Base-by-base conservation (phyloP, 345 rosid genomes). In the Boechera retrofracta region DNA sequence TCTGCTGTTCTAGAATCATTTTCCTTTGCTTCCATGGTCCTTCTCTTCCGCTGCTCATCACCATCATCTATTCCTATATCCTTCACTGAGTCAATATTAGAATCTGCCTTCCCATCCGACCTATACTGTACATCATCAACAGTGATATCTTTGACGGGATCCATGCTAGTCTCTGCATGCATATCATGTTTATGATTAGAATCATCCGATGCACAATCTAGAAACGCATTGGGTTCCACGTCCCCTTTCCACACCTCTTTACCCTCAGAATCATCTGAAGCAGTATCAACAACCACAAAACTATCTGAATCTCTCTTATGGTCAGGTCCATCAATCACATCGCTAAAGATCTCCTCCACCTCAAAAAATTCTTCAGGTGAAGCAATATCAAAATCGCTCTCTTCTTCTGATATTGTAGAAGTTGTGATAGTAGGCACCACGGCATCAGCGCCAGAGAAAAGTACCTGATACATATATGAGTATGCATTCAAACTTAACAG, bases 331-430 rank as follows among this genome's bases (percentile, higher is more conserved):
- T 92, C 97, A 10, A 84, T 79, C 28, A 80, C 85, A 80, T 80
- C 91, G 85, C 89, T 87, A 80, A 95, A 95, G 45, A 95, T 89
- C 85, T 95, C 97, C 84, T 95, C 97, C 57, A 89, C 99, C 89
- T 95, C 99, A 79, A 85, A 95, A 84, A 92, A 92, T 58, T 95
- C 99, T 75, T 95, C 99, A 16, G 98, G 97, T 54, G 99, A 87
- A 82, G 88, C 81, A 76, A 77, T 72, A 55, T 86, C 99, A 1
- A 73, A 48, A 57, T 92, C 98, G 52, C 72, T 85, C 49, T 79
- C 88, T 75, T 91, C 96, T 62, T 91, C 99, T 51, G 68, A 49
- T 60, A 73, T 54, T n/a, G 83, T 49, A 33, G 79, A 82, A 79
- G 86, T 78, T 73, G 88, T 78, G 78, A 87, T 80, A 80, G 77